These are phyloP conservation scores for Aspergillus tamarii DNA, from an alignment of 2,329 filamentous ascomycete species.

Conservation along the genomic window DNA sequence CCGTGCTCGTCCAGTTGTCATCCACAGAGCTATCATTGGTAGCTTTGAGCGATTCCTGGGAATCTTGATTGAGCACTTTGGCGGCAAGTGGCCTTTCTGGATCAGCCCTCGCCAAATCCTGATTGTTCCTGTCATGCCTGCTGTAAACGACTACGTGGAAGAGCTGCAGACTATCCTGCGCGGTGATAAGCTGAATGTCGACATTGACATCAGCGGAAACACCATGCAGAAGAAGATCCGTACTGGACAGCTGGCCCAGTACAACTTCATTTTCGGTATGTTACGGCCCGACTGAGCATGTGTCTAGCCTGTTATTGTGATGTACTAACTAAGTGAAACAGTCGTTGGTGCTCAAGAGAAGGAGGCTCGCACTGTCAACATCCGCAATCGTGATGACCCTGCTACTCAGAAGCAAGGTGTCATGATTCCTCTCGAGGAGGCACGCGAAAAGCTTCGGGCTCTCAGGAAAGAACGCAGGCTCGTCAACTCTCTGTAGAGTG, in stretches of 20 bases:
- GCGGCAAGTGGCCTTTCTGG: slow-evolving; percentile 58
- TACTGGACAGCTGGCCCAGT: slow-evolving; percentile 52
- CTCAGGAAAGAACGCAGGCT: slow-evolving; percentile 51
- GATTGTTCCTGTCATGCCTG: slow-evolving; percentile 55
- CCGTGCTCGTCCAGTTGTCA: slow-evolving; percentile 55
- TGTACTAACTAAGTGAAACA: slow-evolving; percentile 28
- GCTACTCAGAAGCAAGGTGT: slow-evolving; percentile 65
- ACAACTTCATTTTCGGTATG: slow-evolving; percentile 57
- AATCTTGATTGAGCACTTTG: slow-evolving; percentile 55
- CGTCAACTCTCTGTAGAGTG: slow-evolving; percentile 42
- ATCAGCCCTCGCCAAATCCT: slow-evolving; percentile 54
- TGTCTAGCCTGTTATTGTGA: neutral
- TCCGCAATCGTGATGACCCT: slow-evolving; percentile 66
- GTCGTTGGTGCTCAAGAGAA: slow-evolving; percentile 67
- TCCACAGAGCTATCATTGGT: slow-evolving; percentile 56
- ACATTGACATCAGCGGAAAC: slow-evolving; percentile 53
- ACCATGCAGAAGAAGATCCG: slow-evolving; percentile 57
- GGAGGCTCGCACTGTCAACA: slow-evolving; percentile 62
- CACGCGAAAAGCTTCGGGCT: slow-evolving; percentile 55
- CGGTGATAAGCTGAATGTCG: slow-evolving; percentile 51
- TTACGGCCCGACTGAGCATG: slow-evolving; percentile 6
- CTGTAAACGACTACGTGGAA: slow-evolving; percentile 51
- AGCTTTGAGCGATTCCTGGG: slow-evolving; percentile 57
- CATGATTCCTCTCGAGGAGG: slow-evolving; percentile 63
- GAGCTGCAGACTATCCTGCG: slow-evolving; percentile 51